These are phyloP conservation scores for Phytophthora pluvialis DNA, from an alignment of 352 stramenopile genomes.

Conservation along the genomic window DNA sequence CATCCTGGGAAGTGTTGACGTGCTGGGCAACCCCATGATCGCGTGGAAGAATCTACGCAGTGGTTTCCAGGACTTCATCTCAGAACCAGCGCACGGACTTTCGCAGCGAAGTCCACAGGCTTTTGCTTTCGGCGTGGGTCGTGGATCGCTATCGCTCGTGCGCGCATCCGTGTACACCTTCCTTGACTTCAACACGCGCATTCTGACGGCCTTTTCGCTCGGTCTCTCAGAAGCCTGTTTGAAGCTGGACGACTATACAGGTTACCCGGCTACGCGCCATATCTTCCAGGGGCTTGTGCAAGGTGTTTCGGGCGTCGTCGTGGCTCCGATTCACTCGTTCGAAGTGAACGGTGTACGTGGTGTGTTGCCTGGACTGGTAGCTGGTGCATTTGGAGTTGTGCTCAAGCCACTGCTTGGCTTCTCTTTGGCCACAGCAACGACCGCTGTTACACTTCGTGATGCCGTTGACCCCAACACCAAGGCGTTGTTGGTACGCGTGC, in stretches of 20 bases:
- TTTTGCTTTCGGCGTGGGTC: constrained; percentile 80
- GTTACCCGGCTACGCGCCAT: constrained; percentile 83
- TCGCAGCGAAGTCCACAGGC: constrained; percentile 78
- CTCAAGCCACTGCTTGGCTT: constrained; percentile 84
- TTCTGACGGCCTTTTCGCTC: constrained; percentile 80
- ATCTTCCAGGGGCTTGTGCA: constrained; percentile 90
- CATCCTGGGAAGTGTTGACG: constrained; percentile 87
- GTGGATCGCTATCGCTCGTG: constrained; percentile 85
- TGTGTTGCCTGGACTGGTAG: constrained; percentile 78
- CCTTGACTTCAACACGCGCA: constrained; percentile 89
- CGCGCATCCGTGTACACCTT: constrained; percentile 87
- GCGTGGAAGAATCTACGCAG: constrained; percentile 86
- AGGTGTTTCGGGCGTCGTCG: constrained; percentile 83
- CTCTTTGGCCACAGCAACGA: constrained; percentile 77
- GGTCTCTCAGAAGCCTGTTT: constrained; percentile 86
- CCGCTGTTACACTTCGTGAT: constrained; percentile 77
- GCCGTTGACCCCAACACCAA: constrained; percentile 83
- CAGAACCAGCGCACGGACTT: constrained; percentile 81
- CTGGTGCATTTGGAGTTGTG: constrained; percentile 79
- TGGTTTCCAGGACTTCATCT: constrained; percentile 86
- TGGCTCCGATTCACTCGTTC: constrained; percentile 85
- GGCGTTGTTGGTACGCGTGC: constrained; percentile 73
- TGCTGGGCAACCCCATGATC: constrained; percentile 90
- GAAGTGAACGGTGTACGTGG: constrained; percentile 81
- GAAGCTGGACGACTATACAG: constrained; percentile 90